Percentiles rank a stretch among this genome's conserved stretches.
Conservation (phyloP, 2,329 filamentous ascomycete genomes). For the Camillea tinctor region DNA sequence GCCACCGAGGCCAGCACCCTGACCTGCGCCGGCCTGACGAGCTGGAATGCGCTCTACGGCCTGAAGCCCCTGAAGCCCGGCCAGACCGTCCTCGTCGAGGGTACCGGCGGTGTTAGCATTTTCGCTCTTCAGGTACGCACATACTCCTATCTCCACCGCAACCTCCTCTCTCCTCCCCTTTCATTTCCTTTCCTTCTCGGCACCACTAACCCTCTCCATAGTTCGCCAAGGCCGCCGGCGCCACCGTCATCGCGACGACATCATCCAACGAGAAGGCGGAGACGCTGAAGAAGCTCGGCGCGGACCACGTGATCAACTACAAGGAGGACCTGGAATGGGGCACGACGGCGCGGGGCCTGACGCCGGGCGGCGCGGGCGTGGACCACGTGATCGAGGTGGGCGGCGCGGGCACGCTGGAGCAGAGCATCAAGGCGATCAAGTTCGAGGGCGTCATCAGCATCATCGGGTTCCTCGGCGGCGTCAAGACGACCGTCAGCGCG, state of each 20-base stretch:
- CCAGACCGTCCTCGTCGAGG: constrained; percentile 62
- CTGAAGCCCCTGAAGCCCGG: constrained; percentile 52
- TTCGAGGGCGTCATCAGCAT: constrained; percentile 46
- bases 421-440: constrained; percentile 46
- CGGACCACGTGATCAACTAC: constrained; percentile 52
- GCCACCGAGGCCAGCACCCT: constrained; percentile 56
- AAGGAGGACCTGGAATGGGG: constrained; percentile 46
- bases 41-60: constrained; percentile 66
- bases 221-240: constrained; percentile 50
- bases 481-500: constrained; percentile 48
- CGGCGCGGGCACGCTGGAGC: constrained; percentile 42
- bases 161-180: background rate
- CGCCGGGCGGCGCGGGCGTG: constrained; percentile 42
- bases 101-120: constrained; percentile 68
- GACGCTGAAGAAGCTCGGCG: constrained; percentile 45
- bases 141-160: background rate
- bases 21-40: constrained; percentile 60
- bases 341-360: constrained; percentile 41
- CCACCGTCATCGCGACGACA: constrained; percentile 49
- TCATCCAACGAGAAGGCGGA: constrained; percentile 44
- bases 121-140: constrained; percentile 54
- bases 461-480: constrained; percentile 43
- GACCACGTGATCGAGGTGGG: constrained; percentile 50
- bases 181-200: background rate
- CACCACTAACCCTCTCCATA: constrained; percentile 18